phyloP scores from a whole-genome alignment of 1,284 basidiomycete genomes.

The Pyrrhoderma lamaoense region DNA sequence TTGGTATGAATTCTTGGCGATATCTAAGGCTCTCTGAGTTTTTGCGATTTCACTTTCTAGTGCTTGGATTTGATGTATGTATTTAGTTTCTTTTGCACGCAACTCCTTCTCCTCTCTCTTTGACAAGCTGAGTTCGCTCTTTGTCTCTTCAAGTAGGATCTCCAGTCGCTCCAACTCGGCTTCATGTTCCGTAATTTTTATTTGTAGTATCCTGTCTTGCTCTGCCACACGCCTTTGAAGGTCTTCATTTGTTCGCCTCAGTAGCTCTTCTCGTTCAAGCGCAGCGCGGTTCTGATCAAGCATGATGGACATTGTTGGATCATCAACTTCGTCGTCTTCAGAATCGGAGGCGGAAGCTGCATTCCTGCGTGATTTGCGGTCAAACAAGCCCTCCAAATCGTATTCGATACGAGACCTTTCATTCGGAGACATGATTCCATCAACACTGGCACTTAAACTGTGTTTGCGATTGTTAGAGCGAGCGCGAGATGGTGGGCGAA shows the following conservation, averaged over 20 bases:
- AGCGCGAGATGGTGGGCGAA: constrained; percentile 54
- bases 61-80: constrained; percentile 53
- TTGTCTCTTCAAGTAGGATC: constrained; percentile 60
- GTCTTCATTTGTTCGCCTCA: constrained; percentile 69
- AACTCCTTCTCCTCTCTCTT: constrained; percentile 87
- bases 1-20: constrained; percentile 58
- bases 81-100: constrained; percentile 70
- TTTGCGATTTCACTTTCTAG: constrained; percentile 76
- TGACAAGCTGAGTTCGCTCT: constrained; percentile 63
- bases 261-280: constrained; percentile 56
- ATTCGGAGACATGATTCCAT: constrained; percentile 9
- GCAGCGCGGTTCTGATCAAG: constrained; percentile 57
- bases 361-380: neutral
- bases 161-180: constrained; percentile 71
- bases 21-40: constrained; percentile 63
- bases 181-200: constrained; percentile 66
- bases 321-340: constrained; percentile 35
- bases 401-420: constrained; percentile 4
- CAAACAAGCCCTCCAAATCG: neutral
- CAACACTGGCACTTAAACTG: constrained; percentile 18
- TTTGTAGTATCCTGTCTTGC: constrained; percentile 59
- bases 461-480: constrained; percentile 38
- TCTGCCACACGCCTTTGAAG: constrained; percentile 65
- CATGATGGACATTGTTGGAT: constrained; percentile 48
- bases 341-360: constrained; percentile 38